These are phyloP conservation scores for Blastomyces parvus DNA, from an alignment of 2,329 filamentous ascomycete species.

Conservation along the genomic window DNA sequence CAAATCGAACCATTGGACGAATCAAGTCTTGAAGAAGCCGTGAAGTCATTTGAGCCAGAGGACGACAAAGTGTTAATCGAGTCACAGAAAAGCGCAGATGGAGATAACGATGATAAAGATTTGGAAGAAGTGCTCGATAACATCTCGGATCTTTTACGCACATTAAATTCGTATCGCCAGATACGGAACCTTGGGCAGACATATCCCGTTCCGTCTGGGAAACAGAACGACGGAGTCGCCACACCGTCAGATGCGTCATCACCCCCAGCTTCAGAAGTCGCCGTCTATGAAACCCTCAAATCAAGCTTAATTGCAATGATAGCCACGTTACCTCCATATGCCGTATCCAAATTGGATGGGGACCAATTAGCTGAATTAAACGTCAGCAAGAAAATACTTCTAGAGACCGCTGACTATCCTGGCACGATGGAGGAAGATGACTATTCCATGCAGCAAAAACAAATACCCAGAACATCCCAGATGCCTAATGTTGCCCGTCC, in stretches of 20 bases:
- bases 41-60: constrained; percentile 34
- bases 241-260: constrained; percentile 34
- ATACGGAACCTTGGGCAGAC: constrained; percentile 44
- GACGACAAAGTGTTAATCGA: constrained; percentile 18
- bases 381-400: constrained; percentile 66
- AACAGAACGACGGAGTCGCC: constrained; percentile 23
- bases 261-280: constrained; percentile 48
- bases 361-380: constrained; percentile 75
- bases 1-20: constrained; percentile 28
- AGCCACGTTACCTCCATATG: constrained; percentile 68
- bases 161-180: constrained; percentile 52
- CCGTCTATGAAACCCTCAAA: constrained; percentile 62
- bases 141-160: constrained; percentile 52
- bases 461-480: constrained; percentile 25
- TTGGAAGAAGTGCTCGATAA: constrained; percentile 46
- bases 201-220: constrained; percentile 20
- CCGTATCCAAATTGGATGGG: constrained; percentile 75
- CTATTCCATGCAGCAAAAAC: constrained; percentile 44
- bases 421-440: constrained; percentile 82
- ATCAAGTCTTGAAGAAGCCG: constrained; percentile 33
- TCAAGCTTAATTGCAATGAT: constrained; percentile 66
- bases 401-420: constrained; percentile 62
- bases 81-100: constrained; percentile 15
- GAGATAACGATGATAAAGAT: constrained; percentile 25
- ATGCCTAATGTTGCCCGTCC: constrained; percentile 26